These are phyloP conservation scores for Parasitella parasitica DNA, from an alignment of 371 early-diverging fungal species.

Conservation along the genomic window DNA sequence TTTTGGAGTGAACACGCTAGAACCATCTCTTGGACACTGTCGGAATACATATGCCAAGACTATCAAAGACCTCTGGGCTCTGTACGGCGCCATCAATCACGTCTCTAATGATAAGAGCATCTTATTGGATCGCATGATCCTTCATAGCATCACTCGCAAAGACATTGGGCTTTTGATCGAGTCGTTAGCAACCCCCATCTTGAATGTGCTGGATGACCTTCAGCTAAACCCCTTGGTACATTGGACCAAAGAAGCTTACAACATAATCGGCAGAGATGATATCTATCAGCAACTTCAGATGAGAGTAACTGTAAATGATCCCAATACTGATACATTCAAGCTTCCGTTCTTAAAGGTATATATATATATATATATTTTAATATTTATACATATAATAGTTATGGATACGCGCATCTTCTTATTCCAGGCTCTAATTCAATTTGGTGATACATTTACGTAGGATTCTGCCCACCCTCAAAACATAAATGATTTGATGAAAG, in stretches of 20 bases:
- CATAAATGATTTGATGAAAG: conserved; percentile 9
- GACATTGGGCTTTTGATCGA: conserved; percentile 48
- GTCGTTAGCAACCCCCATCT: conserved; percentile 48
- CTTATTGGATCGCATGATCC: conserved; percentile 36
- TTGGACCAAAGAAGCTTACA: conserved; percentile 48
- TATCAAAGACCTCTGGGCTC: conserved; percentile 14
- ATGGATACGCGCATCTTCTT: no score
- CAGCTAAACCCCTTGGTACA: conserved; percentile 36
- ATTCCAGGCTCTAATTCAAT: not conserved
- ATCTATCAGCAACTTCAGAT: conserved; percentile 51
- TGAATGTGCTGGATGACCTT: conserved; percentile 42
- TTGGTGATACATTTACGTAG: not conserved
- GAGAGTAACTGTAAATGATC: conserved; percentile 3
- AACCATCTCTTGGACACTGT: conserved; percentile 7
- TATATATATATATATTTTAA: not conserved
- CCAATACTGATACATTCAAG: conserved; percentile 17
- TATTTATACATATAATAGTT: no score
- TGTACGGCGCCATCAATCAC: conserved; percentile 23
- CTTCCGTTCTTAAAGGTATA: conserved; percentile 11
- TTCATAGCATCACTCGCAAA: conserved; percentile 19
- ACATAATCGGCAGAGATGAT: conserved; percentile 61
- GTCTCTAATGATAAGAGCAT: conserved; percentile 8
- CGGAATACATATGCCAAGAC: conserved; percentile 15
- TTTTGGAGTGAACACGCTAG: conserved; percentile 17
- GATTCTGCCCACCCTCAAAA: conserved; percentile 1